Evolutionary conservation across 2,329 filamentous ascomycete genomes (phyloP).

Genomic region (Lomentospora prolificans): DNA sequence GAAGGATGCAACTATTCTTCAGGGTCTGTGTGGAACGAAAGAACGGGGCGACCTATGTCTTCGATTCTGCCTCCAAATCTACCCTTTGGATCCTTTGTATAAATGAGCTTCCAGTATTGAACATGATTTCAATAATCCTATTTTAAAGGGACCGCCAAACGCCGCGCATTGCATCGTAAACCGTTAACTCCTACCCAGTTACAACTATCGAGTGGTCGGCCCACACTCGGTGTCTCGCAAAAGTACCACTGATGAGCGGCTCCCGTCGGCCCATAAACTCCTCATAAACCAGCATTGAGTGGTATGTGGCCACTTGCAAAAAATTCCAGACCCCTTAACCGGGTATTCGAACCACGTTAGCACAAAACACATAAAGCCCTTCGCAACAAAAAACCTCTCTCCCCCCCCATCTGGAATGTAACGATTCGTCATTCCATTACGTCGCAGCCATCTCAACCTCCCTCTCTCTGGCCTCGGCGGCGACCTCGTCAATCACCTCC

Average conservation of each 20-base stretch:
- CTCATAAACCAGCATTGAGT: too few relatives aligned
- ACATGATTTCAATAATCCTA: too few relatives aligned
- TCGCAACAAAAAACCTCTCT: too few relatives aligned
- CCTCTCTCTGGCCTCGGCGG: constrained; percentile 36
- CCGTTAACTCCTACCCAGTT: background rate
- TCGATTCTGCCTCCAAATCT: background rate
- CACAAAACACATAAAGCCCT: too few relatives aligned
- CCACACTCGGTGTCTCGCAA: background rate
- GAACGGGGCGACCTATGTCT: too few relatives aligned
- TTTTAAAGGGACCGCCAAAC: background rate
- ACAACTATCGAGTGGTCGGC: background rate
- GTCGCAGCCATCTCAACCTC: constrained; percentile 28
- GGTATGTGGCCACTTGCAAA: too few relatives aligned
- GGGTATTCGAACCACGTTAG: too few relatives aligned
- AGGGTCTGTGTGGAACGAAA: background rate
- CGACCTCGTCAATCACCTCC: constrained; percentile 36
- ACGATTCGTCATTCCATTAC: background rate
- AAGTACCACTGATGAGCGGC: background rate
- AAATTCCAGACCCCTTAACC: too few relatives aligned
- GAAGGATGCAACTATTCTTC: background rate
- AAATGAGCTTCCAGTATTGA: background rate
- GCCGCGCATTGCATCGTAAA: background rate
- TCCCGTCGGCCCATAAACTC: background rate
- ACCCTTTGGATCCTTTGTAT: background rate
- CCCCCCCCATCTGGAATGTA: background rate